Percentiles rank a stretch among this genome's conserved stretches.
Conservation (phyloP, 164 flowering plant genomes). For the Hamamelis virginiana region DNA sequence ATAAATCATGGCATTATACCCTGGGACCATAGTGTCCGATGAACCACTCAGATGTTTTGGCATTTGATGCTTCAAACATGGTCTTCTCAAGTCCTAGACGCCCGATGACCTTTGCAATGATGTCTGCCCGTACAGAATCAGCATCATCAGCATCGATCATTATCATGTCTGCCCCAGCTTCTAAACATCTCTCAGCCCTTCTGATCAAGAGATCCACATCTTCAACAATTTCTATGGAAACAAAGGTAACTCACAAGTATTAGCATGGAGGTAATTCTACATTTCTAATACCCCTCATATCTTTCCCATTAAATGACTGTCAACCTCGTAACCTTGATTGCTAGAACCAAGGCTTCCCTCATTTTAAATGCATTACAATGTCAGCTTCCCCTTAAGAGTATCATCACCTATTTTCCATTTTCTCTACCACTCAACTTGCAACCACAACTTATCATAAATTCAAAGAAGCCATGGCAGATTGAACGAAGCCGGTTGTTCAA, state of each 20-base stretch:
- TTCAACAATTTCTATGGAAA: slow-evolving; percentile 67
- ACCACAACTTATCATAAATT: too few relatives aligned
- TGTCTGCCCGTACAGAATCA: slow-evolving; percentile 65
- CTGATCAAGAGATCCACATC: slow-evolving; percentile 81
- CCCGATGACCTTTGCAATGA: slow-evolving; percentile 79
- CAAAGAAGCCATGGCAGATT: too few relatives aligned
- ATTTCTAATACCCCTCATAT: too few relatives aligned
- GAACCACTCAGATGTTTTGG: slow-evolving; percentile 81
- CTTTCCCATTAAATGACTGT: too few relatives aligned
- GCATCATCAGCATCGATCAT: slow-evolving; percentile 91
- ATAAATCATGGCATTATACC: slow-evolving; percentile 33
- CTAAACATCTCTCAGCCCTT: slow-evolving; percentile 92
- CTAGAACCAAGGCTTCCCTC: too few relatives aligned
- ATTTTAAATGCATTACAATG: too few relatives aligned
- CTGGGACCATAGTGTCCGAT: slow-evolving; percentile 80
- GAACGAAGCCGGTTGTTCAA: too few relatives aligned
- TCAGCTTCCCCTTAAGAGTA: too few relatives aligned
- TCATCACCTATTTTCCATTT: too few relatives aligned
- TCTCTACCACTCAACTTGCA: too few relatives aligned
- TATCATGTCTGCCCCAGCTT: slow-evolving; percentile 98
- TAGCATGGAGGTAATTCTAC: neutral
- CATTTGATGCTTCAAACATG: slow-evolving; percentile 88
- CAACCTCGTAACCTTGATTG: too few relatives aligned
- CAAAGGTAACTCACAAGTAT: neutral
- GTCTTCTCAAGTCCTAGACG: slow-evolving; percentile 94